Conservation (phyloP, 2,329 filamentous ascomycete genomes). For the Colletotrichum magnum region DNA sequence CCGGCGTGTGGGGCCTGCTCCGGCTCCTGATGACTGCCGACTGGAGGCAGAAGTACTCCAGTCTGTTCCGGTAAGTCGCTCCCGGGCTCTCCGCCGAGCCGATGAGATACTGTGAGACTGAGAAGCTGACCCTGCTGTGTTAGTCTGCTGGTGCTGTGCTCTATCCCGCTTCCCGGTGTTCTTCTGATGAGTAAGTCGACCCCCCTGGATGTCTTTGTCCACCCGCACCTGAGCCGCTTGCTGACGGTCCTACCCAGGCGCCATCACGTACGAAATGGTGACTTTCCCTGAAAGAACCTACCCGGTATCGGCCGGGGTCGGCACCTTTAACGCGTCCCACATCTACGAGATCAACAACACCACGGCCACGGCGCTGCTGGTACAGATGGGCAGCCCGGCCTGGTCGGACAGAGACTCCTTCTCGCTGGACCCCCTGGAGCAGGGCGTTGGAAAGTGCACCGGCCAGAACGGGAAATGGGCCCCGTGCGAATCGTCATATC, state of each 20-base stretch:
- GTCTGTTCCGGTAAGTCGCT: slow-evolving; percentile 29
- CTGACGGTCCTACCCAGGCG: not conserved
- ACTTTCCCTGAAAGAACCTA: slow-evolving; percentile 36
- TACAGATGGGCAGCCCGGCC: slow-evolving; percentile 35
- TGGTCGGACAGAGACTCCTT: slow-evolving; percentile 36
- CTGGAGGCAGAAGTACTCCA: slow-evolving; percentile 36
- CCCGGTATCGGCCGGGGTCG: slow-evolving; percentile 28
- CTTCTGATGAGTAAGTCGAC: slow-evolving; percentile 31
- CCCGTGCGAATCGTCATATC: slow-evolving; percentile 30
- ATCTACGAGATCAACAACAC: slow-evolving; percentile 15
- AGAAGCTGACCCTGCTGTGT: too few relatives aligned
- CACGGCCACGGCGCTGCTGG: slow-evolving; percentile 24
- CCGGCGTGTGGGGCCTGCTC: slow-evolving; percentile 32
- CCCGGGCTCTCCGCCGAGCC: not conserved
- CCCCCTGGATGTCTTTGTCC: fast-evolving
- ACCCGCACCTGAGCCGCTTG: fast-evolving
- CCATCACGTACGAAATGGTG: slow-evolving; percentile 31
- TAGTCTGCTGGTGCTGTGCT: slow-evolving; percentile 32
- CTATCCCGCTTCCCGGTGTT: slow-evolving; percentile 29
- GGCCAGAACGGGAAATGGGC: slow-evolving; percentile 12
- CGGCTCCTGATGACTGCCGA: slow-evolving; percentile 32
- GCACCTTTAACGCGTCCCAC: slow-evolving; percentile 31
- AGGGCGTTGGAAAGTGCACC: slow-evolving; percentile 4
- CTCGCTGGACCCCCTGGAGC: slow-evolving; percentile 20
- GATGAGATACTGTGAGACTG: too few relatives aligned